phyloP scores from a whole-genome alignment of 495 filamentous ascomycete genomes.

The Cairneyella variabilis region DNA sequence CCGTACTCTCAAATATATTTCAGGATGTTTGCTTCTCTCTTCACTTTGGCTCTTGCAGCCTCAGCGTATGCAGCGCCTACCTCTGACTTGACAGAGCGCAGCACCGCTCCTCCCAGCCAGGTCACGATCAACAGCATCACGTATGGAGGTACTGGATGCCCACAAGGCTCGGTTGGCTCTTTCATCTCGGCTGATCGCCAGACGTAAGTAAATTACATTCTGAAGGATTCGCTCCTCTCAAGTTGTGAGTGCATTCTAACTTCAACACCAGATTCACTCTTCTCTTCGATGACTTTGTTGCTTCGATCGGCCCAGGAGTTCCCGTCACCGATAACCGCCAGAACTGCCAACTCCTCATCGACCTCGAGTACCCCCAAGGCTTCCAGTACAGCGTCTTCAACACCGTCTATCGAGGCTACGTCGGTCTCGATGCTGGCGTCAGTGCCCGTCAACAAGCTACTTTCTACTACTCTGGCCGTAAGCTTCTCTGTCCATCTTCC shows the following conservation, averaged over 20 bases:
- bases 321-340: constrained; percentile 35
- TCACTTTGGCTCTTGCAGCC: constrained; percentile 7
- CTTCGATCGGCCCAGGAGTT: constrained; percentile 38
- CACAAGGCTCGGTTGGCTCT: constrained; percentile 10
- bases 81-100: background rate
- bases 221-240: background rate
- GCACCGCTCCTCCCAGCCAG: constrained; percentile 2
- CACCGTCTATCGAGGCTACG: constrained; percentile 6
- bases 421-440: constrained; percentile 4
- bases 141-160: constrained; percentile 25
- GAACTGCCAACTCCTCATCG: constrained; percentile 45
- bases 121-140: constrained; percentile 19
- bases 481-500: constrained; percentile 23
- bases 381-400: constrained; percentile 33
- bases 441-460: constrained; percentile 28
- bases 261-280: constrained; percentile 32
- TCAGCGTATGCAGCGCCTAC: background rate
- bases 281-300: constrained; percentile 44
- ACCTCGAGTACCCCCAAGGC: constrained; percentile 38
- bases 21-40: constrained; percentile 10
- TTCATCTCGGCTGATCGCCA: constrained; percentile 12
- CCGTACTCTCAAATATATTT: background rate
- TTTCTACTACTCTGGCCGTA: constrained; percentile 34
- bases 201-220: constrained; percentile 7
- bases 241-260: background rate